Evolutionary conservation across 2,329 filamentous ascomycete genomes (phyloP).

Genomic region (Fusarium incarnatum): DNA sequence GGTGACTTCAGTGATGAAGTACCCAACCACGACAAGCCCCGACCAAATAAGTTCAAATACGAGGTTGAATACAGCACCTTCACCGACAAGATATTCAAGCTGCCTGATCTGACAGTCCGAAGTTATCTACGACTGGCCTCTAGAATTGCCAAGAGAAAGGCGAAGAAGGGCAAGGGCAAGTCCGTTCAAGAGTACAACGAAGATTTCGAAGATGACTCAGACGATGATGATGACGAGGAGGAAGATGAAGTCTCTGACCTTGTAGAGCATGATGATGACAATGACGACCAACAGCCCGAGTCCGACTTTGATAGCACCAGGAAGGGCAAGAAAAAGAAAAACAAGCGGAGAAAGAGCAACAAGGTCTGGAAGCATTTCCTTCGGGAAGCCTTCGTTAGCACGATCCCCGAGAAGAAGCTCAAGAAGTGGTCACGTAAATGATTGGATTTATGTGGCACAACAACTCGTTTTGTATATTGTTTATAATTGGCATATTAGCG

Average conservation of each 20-base stretch:
- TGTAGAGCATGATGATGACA: slow-evolving; percentile 35
- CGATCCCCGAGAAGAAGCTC: slow-evolving; percentile 74
- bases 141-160: slow-evolving; percentile 69
- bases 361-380: slow-evolving; percentile 84
- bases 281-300: slow-evolving; percentile 40
- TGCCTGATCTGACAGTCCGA: slow-evolving; percentile 86
- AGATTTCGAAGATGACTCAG: slow-evolving; percentile 45
- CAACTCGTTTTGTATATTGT: slow-evolving; percentile 9
- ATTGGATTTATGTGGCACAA: slow-evolving; percentile 12
- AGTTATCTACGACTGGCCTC: slow-evolving; percentile 84
- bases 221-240: slow-evolving; percentile 46
- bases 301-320: slow-evolving; percentile 17
- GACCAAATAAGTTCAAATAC: slow-evolving; percentile 75
- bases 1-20: slow-evolving; percentile 72
- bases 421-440: slow-evolving; percentile 55
- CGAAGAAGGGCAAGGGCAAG: slow-evolving; percentile 42
- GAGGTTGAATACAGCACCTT: slow-evolving; percentile 90
- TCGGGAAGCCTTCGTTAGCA: slow-evolving; percentile 81
- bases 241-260: slow-evolving; percentile 36
- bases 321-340: slow-evolving; percentile 52
- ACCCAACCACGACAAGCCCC: slow-evolving; percentile 61
- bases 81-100: slow-evolving; percentile 77
- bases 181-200: slow-evolving; percentile 32
- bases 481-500: slow-evolving; percentile 35
- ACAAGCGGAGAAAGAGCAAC: slow-evolving; percentile 65